phyloP scores from a whole-genome alignment of 2,329 filamentous ascomycete genomes.

The Arthrobotrys sphaeroides region DNA sequence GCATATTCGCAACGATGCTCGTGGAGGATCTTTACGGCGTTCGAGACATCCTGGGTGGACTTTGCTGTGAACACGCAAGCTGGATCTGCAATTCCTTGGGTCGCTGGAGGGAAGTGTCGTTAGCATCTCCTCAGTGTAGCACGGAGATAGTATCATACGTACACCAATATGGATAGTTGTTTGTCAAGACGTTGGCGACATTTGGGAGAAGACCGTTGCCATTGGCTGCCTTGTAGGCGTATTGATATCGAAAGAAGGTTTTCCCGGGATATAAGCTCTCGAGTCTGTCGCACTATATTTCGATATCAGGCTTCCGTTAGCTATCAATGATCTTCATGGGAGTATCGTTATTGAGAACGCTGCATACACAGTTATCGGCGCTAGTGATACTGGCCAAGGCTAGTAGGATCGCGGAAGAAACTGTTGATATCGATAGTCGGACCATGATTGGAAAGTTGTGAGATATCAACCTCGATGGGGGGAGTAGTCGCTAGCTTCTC shows the following conservation, averaged over 20 bases:
- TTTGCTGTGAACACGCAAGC: conserved; percentile 46
- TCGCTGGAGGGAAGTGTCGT: background rate
- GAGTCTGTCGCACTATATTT: conserved; percentile 24
- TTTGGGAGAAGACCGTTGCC: conserved; percentile 19
- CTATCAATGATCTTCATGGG: background rate
- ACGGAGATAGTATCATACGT: background rate
- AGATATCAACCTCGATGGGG: background rate
- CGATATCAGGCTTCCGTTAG: background rate
- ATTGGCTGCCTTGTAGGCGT: conserved; percentile 14
- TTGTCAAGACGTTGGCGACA: background rate
- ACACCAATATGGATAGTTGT: conserved; percentile 34
- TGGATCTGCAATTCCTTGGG: conserved; percentile 23
- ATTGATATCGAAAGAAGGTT: conserved; percentile 9
- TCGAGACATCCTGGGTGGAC: conserved; percentile 61
- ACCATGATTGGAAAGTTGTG: background rate
- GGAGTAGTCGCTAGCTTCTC: too few species aligned
- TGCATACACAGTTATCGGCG: conserved; percentile 25
- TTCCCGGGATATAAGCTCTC: conserved; percentile 12
- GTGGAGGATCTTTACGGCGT: conserved; percentile 60
- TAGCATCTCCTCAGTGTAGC: background rate
- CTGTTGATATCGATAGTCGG: background rate
- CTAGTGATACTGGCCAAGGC: background rate
- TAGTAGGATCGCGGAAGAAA: background rate
- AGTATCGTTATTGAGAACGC: background rate
- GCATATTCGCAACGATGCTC: conserved; percentile 60